Evolutionary conservation across 1,284 basidiomycete species (phyloP), one percentile per base, ranked within the genome.

Genomic region (Laetiporus sulphureus): DNA sequence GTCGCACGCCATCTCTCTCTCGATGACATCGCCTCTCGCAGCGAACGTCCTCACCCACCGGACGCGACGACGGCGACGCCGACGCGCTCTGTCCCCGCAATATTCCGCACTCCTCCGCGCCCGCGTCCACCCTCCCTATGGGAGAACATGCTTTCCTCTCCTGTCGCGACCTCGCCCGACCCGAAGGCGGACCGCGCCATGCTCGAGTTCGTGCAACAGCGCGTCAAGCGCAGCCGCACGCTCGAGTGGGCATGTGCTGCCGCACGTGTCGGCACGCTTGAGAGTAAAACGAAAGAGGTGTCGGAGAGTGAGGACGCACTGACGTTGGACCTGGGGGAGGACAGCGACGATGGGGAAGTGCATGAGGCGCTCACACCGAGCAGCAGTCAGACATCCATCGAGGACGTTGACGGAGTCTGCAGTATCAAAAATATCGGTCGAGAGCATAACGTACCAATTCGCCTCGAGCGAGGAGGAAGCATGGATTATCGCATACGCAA

Each of bases 211-310:
- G 68, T 66, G 38, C 71, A 65, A 50, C 48, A 52, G 36, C 29
- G 47, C 38, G 15, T 59, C 40, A 60, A 61, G 41, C 58, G 66
- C 47, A 60, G 68, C 43, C 65, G 71, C 27, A 82, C 79, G 25
- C 68, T 85, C 19, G 83, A 85, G 56, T 86, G 80, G 77, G 83
- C 83, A 3, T 85, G 83, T 57, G 83, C 78, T 0, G 71, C 73
- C 7, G 77, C 78, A 25, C 53, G 68, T 22, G 38, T 69, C 6
- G 60, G 64, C 15, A 61, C 59, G 8, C 63, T 65, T 48, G 61
- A 66, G 37, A 55, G 38, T 41, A 45, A 52, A 10, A 54, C 34
- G 45, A 53, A 50, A 0, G 41, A 44, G 5, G 53, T 45, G 11
- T 57, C 52, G 27, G 62, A 61, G n/a, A 54, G 56, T 6, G 64